phyloP scores from a whole-genome alignment of 2,329 filamentous ascomycete genomes.

The Clonostachys chloroleuca region DNA sequence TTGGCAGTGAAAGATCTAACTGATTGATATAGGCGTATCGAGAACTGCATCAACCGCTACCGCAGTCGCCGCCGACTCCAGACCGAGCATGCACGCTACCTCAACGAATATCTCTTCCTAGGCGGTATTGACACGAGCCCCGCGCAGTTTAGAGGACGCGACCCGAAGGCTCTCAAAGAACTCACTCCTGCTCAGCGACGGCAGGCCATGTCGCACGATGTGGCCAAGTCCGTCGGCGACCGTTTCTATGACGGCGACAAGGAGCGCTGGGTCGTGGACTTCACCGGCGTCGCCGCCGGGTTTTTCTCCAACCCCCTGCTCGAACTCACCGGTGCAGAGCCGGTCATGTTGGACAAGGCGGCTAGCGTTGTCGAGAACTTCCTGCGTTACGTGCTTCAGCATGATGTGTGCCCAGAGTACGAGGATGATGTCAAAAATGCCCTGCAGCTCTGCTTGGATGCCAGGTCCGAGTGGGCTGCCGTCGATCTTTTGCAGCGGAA shows the following conservation, averaged over 20 bases:
- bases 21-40: slow-evolving; percentile 59
- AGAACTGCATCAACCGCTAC: slow-evolving; percentile 81
- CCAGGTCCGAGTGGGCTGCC: slow-evolving; percentile 62
- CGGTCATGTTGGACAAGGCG: slow-evolving; percentile 46
- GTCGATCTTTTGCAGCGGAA: slow-evolving; percentile 42
- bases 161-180: slow-evolving; percentile 44
- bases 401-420: slow-evolving; percentile 84
- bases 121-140: slow-evolving; percentile 68
- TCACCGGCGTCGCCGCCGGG: slow-evolving; percentile 69
- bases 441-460: slow-evolving; percentile 59
- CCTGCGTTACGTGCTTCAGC: slow-evolving; percentile 78
- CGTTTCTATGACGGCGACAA: slow-evolving; percentile 45
- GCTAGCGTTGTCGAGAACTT: slow-evolving; percentile 77
- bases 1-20: not conserved
- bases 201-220: slow-evolving; percentile 58
- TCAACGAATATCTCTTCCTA: slow-evolving; percentile 76
- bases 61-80: slow-evolving; percentile 72
- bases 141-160: slow-evolving; percentile 54
- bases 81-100: slow-evolving; percentile 54
- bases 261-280: slow-evolving; percentile 74
- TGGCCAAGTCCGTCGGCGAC: slow-evolving; percentile 36
- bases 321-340: slow-evolving; percentile 50
- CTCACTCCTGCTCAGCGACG: slow-evolving; percentile 61
- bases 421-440: slow-evolving; percentile 62
- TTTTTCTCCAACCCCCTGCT: slow-evolving; percentile 66